Conservation (phyloP, 108 stramenopile genomes). For the Hondaea fermentalgiana region DNA sequence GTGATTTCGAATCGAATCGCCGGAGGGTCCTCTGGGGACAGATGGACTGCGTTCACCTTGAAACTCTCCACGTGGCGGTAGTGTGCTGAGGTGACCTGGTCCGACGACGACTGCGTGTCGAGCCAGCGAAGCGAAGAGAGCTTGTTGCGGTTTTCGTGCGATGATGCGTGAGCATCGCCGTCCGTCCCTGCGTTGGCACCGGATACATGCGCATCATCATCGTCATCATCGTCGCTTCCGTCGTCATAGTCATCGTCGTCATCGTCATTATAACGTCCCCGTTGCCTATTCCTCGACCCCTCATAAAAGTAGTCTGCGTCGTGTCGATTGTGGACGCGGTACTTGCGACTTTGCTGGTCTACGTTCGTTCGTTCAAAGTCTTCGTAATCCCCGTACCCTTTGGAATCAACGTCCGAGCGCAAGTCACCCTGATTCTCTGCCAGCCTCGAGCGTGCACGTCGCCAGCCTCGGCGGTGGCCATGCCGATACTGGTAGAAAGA, state of each 20-base stretch:
- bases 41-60: neutral
- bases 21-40: neutral
- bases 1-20: neutral
- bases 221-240: neutral
- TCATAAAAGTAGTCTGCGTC: neutral
- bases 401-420: too few species aligned
- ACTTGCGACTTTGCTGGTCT: neutral
- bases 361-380: neutral
- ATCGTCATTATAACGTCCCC: neutral
- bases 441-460: neutral
- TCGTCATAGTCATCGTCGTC: neutral
- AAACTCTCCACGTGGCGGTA: neutral
- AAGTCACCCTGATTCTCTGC: too few species aligned
- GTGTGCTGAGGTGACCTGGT: neutral
- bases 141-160: neutral
- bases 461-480: neutral
- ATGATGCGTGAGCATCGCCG: neutral
- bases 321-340: neutral
- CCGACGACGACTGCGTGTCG: neutral
- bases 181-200: neutral
- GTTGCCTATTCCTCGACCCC: neutral
- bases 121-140: neutral
- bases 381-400: neutral
- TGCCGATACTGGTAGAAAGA: neutral
- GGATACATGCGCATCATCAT: neutral